These are phyloP conservation scores for Pseudozyma sp. DNA, from an alignment of 1,284 basidiomycete genomes.

Conservation along the genomic window DNA sequence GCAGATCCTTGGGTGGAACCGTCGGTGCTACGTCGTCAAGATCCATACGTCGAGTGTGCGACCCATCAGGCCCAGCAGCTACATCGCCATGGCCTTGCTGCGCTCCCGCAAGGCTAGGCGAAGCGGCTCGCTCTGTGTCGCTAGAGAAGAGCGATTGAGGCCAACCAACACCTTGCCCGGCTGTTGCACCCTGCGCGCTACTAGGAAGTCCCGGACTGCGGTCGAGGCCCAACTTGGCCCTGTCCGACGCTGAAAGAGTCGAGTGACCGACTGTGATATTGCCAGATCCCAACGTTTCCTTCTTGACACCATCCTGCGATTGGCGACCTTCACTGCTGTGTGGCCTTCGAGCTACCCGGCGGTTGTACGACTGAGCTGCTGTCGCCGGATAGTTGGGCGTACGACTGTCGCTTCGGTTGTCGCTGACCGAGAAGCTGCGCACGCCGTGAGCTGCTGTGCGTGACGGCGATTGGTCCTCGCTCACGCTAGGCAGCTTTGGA, in stretches of 20 bases:
- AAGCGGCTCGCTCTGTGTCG: conserved; percentile 1
- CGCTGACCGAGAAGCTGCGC: conserved; percentile 33
- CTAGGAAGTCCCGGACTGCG: not conserved
- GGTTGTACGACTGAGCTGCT: conserved; percentile 45
- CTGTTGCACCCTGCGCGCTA: conserved; percentile 3
- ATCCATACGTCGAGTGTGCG: not conserved
- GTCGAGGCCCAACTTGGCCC: conserved; percentile 14
- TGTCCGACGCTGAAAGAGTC: conserved; percentile 13
- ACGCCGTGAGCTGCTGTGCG: conserved; percentile 15
- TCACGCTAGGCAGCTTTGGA: conserved; percentile 48
- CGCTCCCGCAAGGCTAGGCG: not conserved
- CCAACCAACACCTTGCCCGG: not conserved
- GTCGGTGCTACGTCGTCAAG: conserved; percentile 1
- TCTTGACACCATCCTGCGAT: conserved; percentile 20
- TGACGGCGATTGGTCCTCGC: conserved; percentile 49
- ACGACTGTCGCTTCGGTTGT: conserved; percentile 28
- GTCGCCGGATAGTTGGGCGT: conserved; percentile 31
- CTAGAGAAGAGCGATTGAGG: conserved; percentile 5
- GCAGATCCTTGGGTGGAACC: conserved; percentile 26
- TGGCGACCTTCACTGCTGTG: conserved; percentile 49
- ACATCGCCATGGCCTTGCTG: not conserved
- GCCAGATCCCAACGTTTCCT: conserved; percentile 3
- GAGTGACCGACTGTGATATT: conserved; percentile 11
- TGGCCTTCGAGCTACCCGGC: conserved; percentile 33
- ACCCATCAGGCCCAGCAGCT: not conserved